phyloP scores from a whole-genome alignment of 2,329 filamentous ascomycete species.

The Lachnellula willkommii region DNA sequence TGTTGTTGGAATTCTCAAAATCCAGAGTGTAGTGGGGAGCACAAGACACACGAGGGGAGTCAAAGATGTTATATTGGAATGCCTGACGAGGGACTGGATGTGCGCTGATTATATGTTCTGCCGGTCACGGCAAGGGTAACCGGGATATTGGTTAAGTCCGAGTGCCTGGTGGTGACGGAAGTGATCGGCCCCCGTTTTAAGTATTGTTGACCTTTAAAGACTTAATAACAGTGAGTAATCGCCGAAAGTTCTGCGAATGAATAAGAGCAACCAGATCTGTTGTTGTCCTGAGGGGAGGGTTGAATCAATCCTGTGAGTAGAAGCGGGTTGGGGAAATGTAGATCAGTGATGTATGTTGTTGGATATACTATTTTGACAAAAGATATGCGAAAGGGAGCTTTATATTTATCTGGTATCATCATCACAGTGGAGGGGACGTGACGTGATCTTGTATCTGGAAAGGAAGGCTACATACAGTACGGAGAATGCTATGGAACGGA shows the following conservation, averaged over 20 bases:
- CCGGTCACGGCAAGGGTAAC: slow-evolving; percentile 12
- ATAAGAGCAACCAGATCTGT: too few relatives aligned
- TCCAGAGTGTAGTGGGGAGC: background rate
- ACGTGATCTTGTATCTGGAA: slow-evolving; percentile 7
- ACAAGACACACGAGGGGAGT: background rate
- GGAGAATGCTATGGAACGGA: background rate
- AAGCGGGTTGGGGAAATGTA: background rate
- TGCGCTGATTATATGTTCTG: slow-evolving; percentile 19
- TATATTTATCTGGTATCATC: background rate
- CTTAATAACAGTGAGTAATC: background rate
- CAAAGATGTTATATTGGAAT: slow-evolving; percentile 10
- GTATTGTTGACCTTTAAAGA: slow-evolving; percentile 8
- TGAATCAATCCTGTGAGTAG: background rate
- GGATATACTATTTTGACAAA: background rate
- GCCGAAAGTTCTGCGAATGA: too few relatives aligned
- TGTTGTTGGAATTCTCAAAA: background rate
- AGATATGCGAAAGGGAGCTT: background rate
- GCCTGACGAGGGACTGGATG: slow-evolving; percentile 5
- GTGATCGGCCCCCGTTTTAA: slow-evolving; percentile 8
- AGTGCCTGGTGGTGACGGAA: slow-evolving; percentile 10
- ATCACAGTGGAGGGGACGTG: slow-evolving; percentile 1
- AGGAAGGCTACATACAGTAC: background rate
- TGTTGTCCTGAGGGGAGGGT: background rate
- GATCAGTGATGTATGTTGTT: background rate
- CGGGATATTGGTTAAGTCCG: slow-evolving; percentile 20